Base-by-base conservation (phyloP, 345 rosid species). In the Gossypium stocksii region DNA sequence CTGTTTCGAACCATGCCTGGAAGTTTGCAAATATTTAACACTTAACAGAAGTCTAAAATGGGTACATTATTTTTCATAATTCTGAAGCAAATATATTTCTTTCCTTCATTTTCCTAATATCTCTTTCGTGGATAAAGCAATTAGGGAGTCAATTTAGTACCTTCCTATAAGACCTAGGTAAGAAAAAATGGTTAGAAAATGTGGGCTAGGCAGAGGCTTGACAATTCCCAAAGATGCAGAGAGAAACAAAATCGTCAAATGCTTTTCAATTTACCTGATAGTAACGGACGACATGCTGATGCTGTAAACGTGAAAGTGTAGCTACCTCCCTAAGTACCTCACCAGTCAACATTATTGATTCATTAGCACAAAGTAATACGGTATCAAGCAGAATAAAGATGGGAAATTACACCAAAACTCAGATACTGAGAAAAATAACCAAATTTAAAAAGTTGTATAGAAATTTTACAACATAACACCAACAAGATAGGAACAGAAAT, bases 211-310 rank as follows among this genome's bases (percentile, higher is more conserved):
- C 27, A 70, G 27, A 34, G 45, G 17, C 22, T 46, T 34, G 10
- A 43, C 38, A 72, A 20, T 46, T 66, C 66, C 78, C 78, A 72
- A 66, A 82, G 58, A 63, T 69, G 75, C 59, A 71, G 59, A 58
- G 27, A 22, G 58, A 44, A 48, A 72, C 41, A 22, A 70, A 43
- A 62, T 72, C 53, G 71, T 54, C 64, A 57, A 73, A 62, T 44
- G 52, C 77, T 27, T 43, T 17, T 16, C 23, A 69, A 59, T 7
- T 19, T 61, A 94, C 98, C 93, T 94, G 98, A 88, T 92, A 94
- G 82, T 94, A 94, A 52, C 98, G 98, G 65, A 94, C 98, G 70
- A 94, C 97, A 86, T 94, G 98, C n/a, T 85, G 97, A 91, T 94
- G 98, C 74, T 94, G 97, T 85, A 94, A 86, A 56, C 97, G 98